Base-by-base conservation (phyloP, 352 stramenopile species). In the Phytophthora pisi region DNA sequence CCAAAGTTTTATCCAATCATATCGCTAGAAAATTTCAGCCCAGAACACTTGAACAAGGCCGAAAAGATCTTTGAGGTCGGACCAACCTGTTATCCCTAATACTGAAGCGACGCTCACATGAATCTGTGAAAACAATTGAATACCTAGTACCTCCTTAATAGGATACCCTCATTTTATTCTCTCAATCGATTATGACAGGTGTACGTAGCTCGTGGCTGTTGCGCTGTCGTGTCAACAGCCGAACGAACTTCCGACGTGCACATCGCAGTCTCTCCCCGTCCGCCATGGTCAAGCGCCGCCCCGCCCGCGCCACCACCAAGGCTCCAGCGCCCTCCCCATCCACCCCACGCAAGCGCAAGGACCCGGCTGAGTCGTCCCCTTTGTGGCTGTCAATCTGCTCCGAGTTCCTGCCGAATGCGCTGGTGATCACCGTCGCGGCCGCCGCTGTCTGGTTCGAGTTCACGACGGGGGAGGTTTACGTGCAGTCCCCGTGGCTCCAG, bases 361-460 rank as follows among this genome's bases (percentile, higher is more conserved):
- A n/a, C 4, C n/a, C 40, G 5, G 2, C 18, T 16, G 49, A 7
- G 8, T 61, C 67, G n/a, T 47, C 66, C 26, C 60, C 57, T 0
- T 7, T 65, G 13, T 68, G 70, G 56, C 1, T 61, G n/a, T 61
- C 51, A 15, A 62, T 81, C 20, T 74, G 67, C 43, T 72, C 54
- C 8, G 46, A 49, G 1, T 61, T 75, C 53, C 47, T 90, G 8
- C 79, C 81, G 11, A 72, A 80, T 30, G 11, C 77, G 26, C 59
- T 87, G 45, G 68, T 89, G 26, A 55, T 82, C 7, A 57, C 58
- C 8, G 57, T 80, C 7, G 84, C 84, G 24, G 53, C 78, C 50
- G 53, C 45, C 13, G 81, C 74, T 20, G 80, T 89, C 23, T 69
- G 68, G 34, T 75, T 87, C 46, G 84, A 88, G 51, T 71, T 89